A percentile compares a stretch with the other conserved stretches of the same genome.
Conservation (phyloP, 2,329 filamentous ascomycete species). For the Epichloe festucae region DNA sequence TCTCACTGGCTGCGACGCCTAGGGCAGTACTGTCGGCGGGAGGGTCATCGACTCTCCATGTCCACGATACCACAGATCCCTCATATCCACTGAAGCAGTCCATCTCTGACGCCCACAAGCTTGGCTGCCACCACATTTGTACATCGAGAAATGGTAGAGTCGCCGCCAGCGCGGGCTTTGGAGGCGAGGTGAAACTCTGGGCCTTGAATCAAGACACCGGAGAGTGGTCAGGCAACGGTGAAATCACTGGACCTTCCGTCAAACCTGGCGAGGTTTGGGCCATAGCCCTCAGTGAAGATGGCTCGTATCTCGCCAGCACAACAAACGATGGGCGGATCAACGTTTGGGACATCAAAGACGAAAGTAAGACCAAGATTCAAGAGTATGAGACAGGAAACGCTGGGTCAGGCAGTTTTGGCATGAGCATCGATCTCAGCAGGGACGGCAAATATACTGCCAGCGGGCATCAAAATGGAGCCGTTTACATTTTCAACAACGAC, state of each 20-base stretch:
- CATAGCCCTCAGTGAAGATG: constrained; percentile 70
- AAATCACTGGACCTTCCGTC: constrained; percentile 30
- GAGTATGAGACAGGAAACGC: constrained; percentile 66
- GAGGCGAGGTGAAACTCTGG: constrained; percentile 82
- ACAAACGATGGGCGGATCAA: constrained; percentile 81
- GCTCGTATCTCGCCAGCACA: constrained; percentile 72
- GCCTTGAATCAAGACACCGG: constrained; percentile 40
- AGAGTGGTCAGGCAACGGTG: constrained; percentile 33
- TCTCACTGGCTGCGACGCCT: constrained; percentile 64
- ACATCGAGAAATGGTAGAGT: constrained; percentile 54
- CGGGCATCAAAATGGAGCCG: constrained; percentile 80
- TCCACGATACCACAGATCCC: constrained; percentile 61
- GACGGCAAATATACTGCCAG: constrained; percentile 82
- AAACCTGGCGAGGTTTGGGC: constrained; percentile 74
- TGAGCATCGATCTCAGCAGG: constrained; percentile 66
- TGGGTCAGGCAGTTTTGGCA: constrained; percentile 76
- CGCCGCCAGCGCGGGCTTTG: constrained; percentile 78
- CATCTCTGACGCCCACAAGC: constrained; percentile 65
- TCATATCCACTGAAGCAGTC: constrained; percentile 70
- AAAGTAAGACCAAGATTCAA: constrained; percentile 50
- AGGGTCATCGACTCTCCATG: constrained; percentile 67
- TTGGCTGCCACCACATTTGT: constrained; percentile 84
- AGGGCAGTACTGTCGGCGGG: constrained; percentile 69
- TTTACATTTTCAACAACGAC: constrained; percentile 93
- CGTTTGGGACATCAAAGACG: constrained; percentile 62